A percentile compares a stretch with the other conserved stretches of the same genome.
phyloP scores from a whole-genome alignment of 2,329 filamentous ascomycete genomes.

The Lizonia empirigonia region DNA sequence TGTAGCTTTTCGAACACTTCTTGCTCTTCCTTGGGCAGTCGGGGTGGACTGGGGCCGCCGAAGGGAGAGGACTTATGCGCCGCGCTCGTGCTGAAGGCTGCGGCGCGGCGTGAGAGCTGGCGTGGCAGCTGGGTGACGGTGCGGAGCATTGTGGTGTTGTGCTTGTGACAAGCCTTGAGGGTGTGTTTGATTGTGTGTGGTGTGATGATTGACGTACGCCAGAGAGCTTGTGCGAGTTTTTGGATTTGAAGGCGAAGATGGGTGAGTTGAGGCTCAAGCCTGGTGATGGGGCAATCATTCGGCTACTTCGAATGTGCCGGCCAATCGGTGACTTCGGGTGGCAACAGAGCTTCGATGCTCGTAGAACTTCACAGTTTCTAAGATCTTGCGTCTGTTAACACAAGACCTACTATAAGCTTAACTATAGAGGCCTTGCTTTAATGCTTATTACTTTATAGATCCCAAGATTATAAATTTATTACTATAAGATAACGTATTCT shows the following conservation, averaged over 20 bases:
- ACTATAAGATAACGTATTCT: too few species aligned
- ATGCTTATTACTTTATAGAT: too few species aligned
- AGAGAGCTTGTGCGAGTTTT: too few species aligned
- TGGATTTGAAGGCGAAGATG: not conserved
- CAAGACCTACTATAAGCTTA: too few species aligned
- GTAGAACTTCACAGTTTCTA: not conserved
- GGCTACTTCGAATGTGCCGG: conserved; percentile 9
- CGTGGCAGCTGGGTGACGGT: conserved; percentile 29
- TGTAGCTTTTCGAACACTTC: conserved; percentile 90
- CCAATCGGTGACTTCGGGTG: conserved; percentile 32
- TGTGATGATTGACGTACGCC: not conserved
- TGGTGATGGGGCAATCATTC: conserved; percentile 8
- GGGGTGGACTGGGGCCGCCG: conserved; percentile 73
- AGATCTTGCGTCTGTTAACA: not conserved
- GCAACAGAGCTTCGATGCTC: conserved; percentile 18
- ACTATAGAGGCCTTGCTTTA: too few species aligned
- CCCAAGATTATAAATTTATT: too few species aligned
- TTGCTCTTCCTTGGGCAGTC: conserved; percentile 86
- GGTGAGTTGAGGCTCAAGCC: not conserved
- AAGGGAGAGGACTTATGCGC: conserved; percentile 27
- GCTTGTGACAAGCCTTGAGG: too few species aligned
- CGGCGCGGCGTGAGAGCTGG: conserved; percentile 31
- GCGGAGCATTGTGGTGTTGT: conserved; percentile 25
- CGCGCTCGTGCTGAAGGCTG: conserved; percentile 20
- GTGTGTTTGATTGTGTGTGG: not conserved